Base-by-base conservation (phyloP, 371 early-diverging fungal genomes). In the Actinomucor elegans region DNA sequence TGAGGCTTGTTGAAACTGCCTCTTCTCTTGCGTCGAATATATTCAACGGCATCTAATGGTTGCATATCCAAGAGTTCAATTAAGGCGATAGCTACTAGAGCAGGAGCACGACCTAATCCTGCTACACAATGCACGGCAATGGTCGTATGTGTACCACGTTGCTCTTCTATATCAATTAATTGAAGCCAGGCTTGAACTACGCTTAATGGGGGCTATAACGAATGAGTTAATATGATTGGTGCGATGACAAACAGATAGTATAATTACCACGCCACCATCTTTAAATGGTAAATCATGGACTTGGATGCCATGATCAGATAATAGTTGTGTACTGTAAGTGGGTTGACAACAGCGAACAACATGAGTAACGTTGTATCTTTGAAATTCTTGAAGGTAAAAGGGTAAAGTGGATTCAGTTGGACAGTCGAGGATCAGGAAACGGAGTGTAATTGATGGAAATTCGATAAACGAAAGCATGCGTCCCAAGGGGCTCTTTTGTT, bases 341-440 rank as follows among this genome's bases (percentile, higher is more conserved):
- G 94, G 92, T 64, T 94, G 93, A 69, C 95, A 94, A 24, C 76
- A 76, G 11, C 76, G 59, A 12, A 93, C 94, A 7, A 97, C 91
- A 31, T 92, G 89, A 3, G 86, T 81, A 18, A 94, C 94, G 44
- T 84, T 71, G 45, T 87, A 77, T 36, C 79, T 74, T 29, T 72
- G 66, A 64, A 94, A 80, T 63, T 94, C 90, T 68, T 83, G 77
- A 14, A 90, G 54, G 55, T 96, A 96, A n/a, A 86, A 78, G 2
- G 81, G 80, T 17, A 95, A 63, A 12, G 87, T 93, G 53, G 84
- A 71, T 62, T 91, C 89, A 14, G 94, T 89, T 2, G 97, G 95
- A 37, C 91, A 89, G 62, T 95, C 95, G 58, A 93, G 84, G 38
- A 96, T 89, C 21, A 96, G 73, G 65, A 92, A 95, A 92, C 94